Evolutionary conservation across 345 rosid genomes (phyloP), one percentile per base, ranked within the genome.

Genomic region (Mangifera indica): DNA sequence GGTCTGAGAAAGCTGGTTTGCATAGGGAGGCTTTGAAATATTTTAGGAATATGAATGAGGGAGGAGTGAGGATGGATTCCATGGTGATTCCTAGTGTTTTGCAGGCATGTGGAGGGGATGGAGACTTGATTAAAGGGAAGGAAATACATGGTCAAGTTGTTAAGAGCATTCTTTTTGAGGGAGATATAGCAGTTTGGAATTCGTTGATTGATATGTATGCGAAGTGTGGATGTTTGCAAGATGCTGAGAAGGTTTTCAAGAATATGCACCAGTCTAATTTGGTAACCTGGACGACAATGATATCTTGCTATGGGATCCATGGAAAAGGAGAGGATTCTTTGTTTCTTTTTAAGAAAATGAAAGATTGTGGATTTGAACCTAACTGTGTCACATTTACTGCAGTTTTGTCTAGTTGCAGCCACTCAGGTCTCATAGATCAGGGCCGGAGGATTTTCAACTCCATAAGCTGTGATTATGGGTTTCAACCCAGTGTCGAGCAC

Each of bases 121-220:
- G 79, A 34, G 75, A 76, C 61, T 58, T 65, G 74, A 71, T 59
- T 67, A 66, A 66, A 66, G 79, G 75, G 58, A 66, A 42, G 21
- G 79, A 76, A 65, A 60, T 71, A 51, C 77, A 77, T 55, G 74
- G 70, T 10, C 66, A 48, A 67, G 73, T 68, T 17, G 45, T 72
- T 34, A 77, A 72, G 65, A 68, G 46, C 40, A 0, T 21, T 10
- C 17, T 55, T 2, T 68, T 68, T n/a, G 15, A 67, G 24, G 21
- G n/a, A 55, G 77, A 77, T 62, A 26, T 67, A 6, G 73, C 73
- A 20, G 49, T 63, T 63, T 37, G 60, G 62, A 79, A 79, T 63
- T 72, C 91, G 10, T 34, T 90, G 61, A 80, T 90, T n/a, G 91
- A 93, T 76, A 90, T 93, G 98, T 86, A 93, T 55, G 87, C 97